Base-by-base conservation (phyloP, 2,329 filamentous ascomycete genomes). In the Alternaria triticina region DNA sequence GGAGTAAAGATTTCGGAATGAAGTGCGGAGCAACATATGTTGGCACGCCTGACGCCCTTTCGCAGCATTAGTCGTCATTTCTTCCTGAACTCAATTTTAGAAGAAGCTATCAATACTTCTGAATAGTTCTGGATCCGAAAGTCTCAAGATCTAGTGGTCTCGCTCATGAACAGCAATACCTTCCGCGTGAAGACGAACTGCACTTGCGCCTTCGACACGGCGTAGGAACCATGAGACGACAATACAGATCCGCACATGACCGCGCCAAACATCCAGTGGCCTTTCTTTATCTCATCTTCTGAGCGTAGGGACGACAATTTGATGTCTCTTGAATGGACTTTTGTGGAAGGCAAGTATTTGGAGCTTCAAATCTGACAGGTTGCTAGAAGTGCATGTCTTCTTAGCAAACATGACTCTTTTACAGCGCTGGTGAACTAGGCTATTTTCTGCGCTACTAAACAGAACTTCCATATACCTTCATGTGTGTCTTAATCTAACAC, bases 1-100 rank as follows among this genome's bases (percentile, higher is more conserved):
- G 36, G 36, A 40, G 36, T 40, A 13, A 12, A 30, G 1, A 52
- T 40, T 17, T 52, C 30, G 28, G 49, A 52, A 36, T 25, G 4
- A 40, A 36, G 36, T n/a, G 28, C 17, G 49, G 49, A 51, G 30
- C n/a, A n/a, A n/a, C 13, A 25, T 20, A 23, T 2, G 49, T 15
- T n/a, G 33, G 49, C 49, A 12, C 28, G 49, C 49, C 49, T 28
- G 33, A 52, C 49, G 9, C 27, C 9, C 44, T 15, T 25, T 25
- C 5, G 7, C 22, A 47, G 44, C 22, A 9, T 46, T 13, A 3
- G 0, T 3, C 44, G 13, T 47, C 8, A 5, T n/a, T 47, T 1
- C 0, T 47, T 25, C 8, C 22, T 47, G 7, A 12, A 1, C 2
- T 23, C 5, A 2, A 25, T 5, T 6, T 15, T 1, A 3, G 0